Percentiles rank a stretch among this genome's conserved stretches.
Conservation (phyloP, 2,329 filamentous ascomycete species). For the Emydomyces testavorans region DNA sequence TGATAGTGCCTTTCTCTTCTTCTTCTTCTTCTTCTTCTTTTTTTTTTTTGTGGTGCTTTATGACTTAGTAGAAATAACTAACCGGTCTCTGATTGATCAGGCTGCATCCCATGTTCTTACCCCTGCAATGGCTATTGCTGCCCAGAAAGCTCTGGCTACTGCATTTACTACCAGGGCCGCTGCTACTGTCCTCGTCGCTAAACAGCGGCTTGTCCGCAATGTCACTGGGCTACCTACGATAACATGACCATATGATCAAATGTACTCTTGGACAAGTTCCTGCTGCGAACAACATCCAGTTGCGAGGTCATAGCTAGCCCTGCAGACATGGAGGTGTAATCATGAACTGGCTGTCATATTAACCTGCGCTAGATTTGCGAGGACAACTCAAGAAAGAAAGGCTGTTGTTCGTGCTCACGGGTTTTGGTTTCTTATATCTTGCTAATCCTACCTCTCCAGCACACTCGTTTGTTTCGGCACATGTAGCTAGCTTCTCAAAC, state of each 20-base stretch:
- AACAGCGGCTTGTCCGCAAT: not conserved
- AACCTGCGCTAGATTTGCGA: not conserved
- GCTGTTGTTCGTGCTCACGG: no score
- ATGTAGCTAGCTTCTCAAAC: not conserved
- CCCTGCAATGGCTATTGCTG: conserved; percentile 4
- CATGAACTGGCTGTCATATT: not conserved
- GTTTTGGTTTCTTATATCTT: not conserved
- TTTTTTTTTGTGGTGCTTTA: no score
- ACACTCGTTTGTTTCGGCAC: conserved; percentile 6
- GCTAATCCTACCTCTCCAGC: not conserved
- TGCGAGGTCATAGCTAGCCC: not conserved
- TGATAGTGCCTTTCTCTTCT: no score
- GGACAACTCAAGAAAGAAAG: not conserved
- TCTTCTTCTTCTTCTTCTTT: no score
- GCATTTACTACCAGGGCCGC: not conserved
- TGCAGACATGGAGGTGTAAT: not conserved
- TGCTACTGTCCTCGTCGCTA: conserved; percentile 7
- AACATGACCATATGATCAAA: not conserved
- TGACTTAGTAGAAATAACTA: no score
- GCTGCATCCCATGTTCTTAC: not conserved
- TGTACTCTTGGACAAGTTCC: not conserved
- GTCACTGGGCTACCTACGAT: not conserved
- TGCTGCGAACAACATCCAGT: not conserved
- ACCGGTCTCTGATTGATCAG: not conserved
- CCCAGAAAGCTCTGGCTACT: not conserved